Base-by-base conservation (phyloP, 2,329 filamentous ascomycete genomes). In the Aspergillus pseudotamarii region DNA sequence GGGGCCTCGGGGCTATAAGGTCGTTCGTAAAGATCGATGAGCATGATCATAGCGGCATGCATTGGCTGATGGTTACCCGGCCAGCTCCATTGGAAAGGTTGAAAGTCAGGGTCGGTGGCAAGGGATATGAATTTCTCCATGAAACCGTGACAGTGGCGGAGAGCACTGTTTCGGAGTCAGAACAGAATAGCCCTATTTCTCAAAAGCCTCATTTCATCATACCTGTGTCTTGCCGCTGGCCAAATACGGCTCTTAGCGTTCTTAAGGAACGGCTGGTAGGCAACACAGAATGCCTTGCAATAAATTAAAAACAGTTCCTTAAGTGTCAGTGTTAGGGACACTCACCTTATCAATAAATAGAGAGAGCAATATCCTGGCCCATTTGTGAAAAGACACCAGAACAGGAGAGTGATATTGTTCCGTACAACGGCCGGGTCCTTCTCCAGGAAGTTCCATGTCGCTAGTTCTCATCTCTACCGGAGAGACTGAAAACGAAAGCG, bases 1-100 rank as follows among this genome's bases (percentile, higher is more conserved):
- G 78, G 68, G 6, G 81, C 81, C 65, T 83, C 80, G 0, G 79
- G 73, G 61, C 79, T 81, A 50, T 76, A 72, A 0, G 81, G 81
- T 30, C 80, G 75, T 61, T 83, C 81, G 62, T 82, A 82, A 2
- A 83, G 72, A 66, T 83, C 81, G 59, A 83, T 81, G 28, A 83
- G 77, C 75, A 82, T 78, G 58, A 83, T 82, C 78, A 78, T 80
- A 38, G 69, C 66, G 4, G 69, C 69, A 48, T 71, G 69, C 69
- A 71, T 70, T 36, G 69, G 69, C 50, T 71, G 69, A 26, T 71
- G 69, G 30, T 71, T 71, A 5, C 80, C 79, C 45, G 80, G 80
- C 80, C 80, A 83, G 62, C 78, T 80, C 81, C 81, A 83, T 55
- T 81, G 78, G 55, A 83, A 82, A 0, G 80, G 79, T 63, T 82